Percentiles rank a stretch among this genome's conserved stretches.
Evolutionary conservation across 2,329 filamentous ascomycete genomes (phyloP).

Genomic region (Diaporthe citriasiana): DNA sequence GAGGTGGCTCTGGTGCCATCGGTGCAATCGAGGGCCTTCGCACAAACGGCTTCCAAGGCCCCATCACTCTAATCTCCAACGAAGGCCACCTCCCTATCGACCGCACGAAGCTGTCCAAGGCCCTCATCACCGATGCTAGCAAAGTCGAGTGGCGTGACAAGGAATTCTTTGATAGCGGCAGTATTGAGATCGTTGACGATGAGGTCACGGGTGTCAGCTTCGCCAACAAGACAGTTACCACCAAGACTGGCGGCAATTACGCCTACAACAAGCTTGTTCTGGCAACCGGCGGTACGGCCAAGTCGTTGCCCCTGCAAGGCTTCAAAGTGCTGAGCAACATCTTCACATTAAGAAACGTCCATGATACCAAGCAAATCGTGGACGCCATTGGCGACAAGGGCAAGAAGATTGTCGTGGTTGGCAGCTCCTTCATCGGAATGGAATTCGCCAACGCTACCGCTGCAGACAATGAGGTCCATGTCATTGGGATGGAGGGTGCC

Average conservation of each 20-base stretch:
- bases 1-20: constrained; percentile 87
- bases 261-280: constrained; percentile 91
- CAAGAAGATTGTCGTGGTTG: constrained; percentile 94
- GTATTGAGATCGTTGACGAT: constrained; percentile 70
- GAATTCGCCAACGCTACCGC: constrained; percentile 89
- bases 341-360: constrained; percentile 84
- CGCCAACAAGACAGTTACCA: constrained; percentile 77
- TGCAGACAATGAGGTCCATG: constrained; percentile 85
- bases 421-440: constrained; percentile 98
- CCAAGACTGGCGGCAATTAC: constrained; percentile 78
- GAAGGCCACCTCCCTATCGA: constrained; percentile 93
- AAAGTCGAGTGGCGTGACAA: constrained; percentile 84
- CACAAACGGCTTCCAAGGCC: constrained; percentile 82
- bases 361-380: constrained; percentile 83
- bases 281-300: constrained; percentile 86
- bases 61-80: constrained; percentile 85
- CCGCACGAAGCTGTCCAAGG: constrained; percentile 95
- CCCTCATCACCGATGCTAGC: constrained; percentile 82
- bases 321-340: constrained; percentile 91
- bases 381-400: constrained; percentile 83
- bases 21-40: constrained; percentile 87
- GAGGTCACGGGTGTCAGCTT: constrained; percentile 85
- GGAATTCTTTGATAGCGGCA: constrained; percentile 79
- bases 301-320: constrained; percentile 82
- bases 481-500: constrained; percentile 89